Conservation (phyloP, 164 flowering plant genomes). For the Annona squamosa region DNA sequence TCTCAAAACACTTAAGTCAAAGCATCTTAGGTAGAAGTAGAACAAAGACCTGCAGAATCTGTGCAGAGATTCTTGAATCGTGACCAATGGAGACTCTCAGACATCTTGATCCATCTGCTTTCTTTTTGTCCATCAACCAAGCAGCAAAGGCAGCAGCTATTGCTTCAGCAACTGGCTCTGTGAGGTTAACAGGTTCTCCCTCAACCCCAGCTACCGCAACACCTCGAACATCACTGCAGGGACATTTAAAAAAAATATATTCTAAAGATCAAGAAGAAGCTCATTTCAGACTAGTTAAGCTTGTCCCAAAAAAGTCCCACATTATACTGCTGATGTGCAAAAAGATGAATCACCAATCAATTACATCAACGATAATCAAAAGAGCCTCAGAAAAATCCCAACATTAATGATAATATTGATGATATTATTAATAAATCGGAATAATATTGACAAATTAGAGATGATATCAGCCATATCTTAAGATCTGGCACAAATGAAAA, state of each 20-base stretch:
- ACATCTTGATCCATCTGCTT: slow-evolving; percentile 39
- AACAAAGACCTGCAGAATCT: slow-evolving; percentile 53
- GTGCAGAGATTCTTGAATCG: slow-evolving; percentile 96
- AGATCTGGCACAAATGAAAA: no score
- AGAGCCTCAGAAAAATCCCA: no score
- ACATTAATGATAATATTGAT: no score
- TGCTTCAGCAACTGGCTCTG: slow-evolving; percentile 88
- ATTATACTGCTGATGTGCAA: no score
- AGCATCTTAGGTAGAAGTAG: not conserved
- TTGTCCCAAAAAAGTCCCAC: not conserved
- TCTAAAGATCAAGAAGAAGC: not conserved
- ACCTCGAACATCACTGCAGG: slow-evolving; percentile 90
- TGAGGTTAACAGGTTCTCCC: slow-evolving; percentile 84
- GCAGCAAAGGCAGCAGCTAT: slow-evolving; percentile 91
- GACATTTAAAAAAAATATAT: not conserved
- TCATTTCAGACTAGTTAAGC: not conserved
- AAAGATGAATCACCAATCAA: no score
- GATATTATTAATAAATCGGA: no score
- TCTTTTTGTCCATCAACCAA: slow-evolving; percentile 77
- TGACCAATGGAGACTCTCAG: slow-evolving; percentile 85
- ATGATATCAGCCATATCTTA: no score
- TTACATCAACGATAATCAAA: no score
- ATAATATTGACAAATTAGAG: no score
- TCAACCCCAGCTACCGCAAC: slow-evolving; percentile 95
- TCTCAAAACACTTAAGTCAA: not conserved